Evolutionary conservation across 495 filamentous ascomycete species (phyloP).

Genomic region (Penicillium argentinense): DNA sequence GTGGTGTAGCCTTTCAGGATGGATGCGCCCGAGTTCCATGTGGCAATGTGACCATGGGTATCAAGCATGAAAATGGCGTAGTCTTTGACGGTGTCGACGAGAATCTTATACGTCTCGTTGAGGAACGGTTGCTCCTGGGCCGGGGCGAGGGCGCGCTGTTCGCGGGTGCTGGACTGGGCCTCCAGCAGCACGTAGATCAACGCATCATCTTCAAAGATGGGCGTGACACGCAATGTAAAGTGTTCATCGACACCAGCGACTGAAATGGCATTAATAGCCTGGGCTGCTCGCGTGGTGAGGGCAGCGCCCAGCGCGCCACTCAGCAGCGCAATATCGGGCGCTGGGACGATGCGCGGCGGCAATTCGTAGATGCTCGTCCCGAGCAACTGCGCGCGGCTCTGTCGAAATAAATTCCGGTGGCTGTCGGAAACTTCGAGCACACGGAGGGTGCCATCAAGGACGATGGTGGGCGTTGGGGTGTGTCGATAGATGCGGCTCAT

Average conservation of each 20-base stretch:
- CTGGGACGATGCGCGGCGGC: constrained; percentile 33
- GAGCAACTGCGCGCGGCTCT: constrained; percentile 39
- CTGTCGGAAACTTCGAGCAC: constrained; percentile 52
- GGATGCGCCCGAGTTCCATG: constrained; percentile 62
- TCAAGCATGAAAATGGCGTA: constrained; percentile 71
- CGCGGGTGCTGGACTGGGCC: constrained; percentile 32
- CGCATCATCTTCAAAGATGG: constrained; percentile 46
- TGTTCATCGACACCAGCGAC: constrained; percentile 21
- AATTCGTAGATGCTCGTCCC: constrained; percentile 43
- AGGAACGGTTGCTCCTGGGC: constrained; percentile 43
- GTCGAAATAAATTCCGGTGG: constrained; percentile 39
- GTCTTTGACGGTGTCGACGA: constrained; percentile 64
- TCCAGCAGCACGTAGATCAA: constrained; percentile 52
- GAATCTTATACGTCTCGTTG: constrained; percentile 61
- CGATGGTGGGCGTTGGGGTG: constrained; percentile 49
- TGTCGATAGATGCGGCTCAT: constrained; percentile 44
- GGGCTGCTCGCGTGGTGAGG: constrained; percentile 32
- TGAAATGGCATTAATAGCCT: constrained; percentile 32
- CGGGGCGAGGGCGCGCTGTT: constrained; percentile 4
- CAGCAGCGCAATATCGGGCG: constrained; percentile 37
- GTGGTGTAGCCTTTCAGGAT: constrained; percentile 58
- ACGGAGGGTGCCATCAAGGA: constrained; percentile 46
- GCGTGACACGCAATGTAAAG: constrained; percentile 48
- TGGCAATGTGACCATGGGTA: constrained; percentile 54
- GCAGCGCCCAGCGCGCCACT: constrained; percentile 47